These are phyloP conservation scores for Bacidia gigantensis DNA, from an alignment of 495 filamentous ascomycete genomes.

Conservation along the genomic window DNA sequence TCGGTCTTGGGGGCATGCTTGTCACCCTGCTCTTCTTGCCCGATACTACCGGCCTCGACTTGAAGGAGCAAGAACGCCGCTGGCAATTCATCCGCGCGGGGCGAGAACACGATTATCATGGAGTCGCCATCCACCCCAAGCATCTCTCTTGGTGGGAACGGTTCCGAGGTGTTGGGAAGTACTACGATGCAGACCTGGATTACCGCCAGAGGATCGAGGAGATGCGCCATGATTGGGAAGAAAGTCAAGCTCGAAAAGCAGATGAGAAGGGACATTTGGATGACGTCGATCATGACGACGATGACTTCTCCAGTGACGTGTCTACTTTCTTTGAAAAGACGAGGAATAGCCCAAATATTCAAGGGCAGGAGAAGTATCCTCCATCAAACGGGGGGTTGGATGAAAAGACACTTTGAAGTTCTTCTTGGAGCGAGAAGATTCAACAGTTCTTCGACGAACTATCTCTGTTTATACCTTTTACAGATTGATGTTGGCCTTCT, in stretches of 20 bases:
- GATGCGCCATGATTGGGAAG: conserved; percentile 55
- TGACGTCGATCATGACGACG: conserved; percentile 23
- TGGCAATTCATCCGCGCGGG: conserved; percentile 69
- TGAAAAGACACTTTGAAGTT: conserved; percentile 10
- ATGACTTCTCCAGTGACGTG: conserved; percentile 26
- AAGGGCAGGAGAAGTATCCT: conserved; percentile 15
- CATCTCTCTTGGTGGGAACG: conserved; percentile 78
- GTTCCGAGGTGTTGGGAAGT: conserved; percentile 50
- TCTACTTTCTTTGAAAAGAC: conserved; percentile 29
- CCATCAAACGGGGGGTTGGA: neutral
- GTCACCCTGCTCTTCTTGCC: conserved; percentile 71
- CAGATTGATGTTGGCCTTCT: no score
- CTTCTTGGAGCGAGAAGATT: neutral
- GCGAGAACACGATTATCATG: conserved; percentile 67
- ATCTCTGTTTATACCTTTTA: no score
- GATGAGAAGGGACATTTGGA: conserved; percentile 31
- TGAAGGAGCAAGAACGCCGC: conserved; percentile 86
- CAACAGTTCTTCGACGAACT: no score
- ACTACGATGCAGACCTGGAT: conserved; percentile 68
- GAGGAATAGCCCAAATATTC: conserved; percentile 12
- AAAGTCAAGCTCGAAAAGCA: conserved; percentile 32
- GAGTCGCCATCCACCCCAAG: conserved; percentile 71
- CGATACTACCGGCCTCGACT: conserved; percentile 81
- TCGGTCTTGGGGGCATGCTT: conserved; percentile 68
- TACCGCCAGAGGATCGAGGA: conserved; percentile 68